A percentile compares a stretch with the other conserved stretches of the same genome.
These are phyloP conservation scores for Microthyrium microscopicum DNA, from an alignment of 2,329 filamentous ascomycete genomes.

Conservation along the genomic window DNA sequence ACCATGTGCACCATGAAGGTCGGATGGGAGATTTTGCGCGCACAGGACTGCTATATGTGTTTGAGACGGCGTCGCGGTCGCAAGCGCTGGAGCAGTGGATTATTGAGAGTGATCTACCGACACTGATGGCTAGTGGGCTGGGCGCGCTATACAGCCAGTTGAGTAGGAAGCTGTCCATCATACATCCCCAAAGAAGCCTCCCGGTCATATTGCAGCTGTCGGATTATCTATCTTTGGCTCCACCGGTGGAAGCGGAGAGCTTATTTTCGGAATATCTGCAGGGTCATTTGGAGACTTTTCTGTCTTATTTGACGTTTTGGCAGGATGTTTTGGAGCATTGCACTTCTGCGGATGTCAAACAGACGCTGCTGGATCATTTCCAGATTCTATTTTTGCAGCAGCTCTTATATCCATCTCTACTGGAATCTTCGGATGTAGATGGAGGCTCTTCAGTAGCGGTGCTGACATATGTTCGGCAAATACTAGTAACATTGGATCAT, in stretches of 20 bases:
- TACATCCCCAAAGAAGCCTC: conserved; percentile 55
- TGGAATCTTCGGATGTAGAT: conserved; percentile 94
- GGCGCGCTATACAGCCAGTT: conserved; percentile 60
- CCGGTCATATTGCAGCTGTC: conserved; percentile 78
- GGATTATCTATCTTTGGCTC: conserved; percentile 63
- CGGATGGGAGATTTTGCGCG: conserved; percentile 90
- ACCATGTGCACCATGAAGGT: conserved; percentile 92
- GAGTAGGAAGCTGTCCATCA: conserved; percentile 63
- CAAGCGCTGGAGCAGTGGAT: conserved; percentile 83
- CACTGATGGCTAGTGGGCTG: conserved; percentile 88
- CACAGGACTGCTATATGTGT: conserved; percentile 86
- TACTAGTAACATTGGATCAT: conserved; percentile 81
- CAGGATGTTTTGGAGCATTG: conserved; percentile 96
- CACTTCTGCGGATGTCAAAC: conserved; percentile 77
- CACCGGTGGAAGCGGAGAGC: conserved; percentile 54
- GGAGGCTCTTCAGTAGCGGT: conserved; percentile 94
- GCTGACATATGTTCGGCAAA: conserved; percentile 77
- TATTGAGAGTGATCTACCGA: conserved; percentile 89
- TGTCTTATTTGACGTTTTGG: conserved; percentile 94
- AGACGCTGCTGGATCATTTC: conserved; percentile 88
- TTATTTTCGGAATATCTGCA: conserved; percentile 62
- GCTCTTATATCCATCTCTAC: conserved; percentile 79
- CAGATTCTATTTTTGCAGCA: conserved; percentile 93
- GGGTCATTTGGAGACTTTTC: conserved; percentile 77
- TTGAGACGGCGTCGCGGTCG: conserved; percentile 78